Base-by-base conservation (phyloP, 495 filamentous ascomycete species). In the Rusavskia elegans region DNA sequence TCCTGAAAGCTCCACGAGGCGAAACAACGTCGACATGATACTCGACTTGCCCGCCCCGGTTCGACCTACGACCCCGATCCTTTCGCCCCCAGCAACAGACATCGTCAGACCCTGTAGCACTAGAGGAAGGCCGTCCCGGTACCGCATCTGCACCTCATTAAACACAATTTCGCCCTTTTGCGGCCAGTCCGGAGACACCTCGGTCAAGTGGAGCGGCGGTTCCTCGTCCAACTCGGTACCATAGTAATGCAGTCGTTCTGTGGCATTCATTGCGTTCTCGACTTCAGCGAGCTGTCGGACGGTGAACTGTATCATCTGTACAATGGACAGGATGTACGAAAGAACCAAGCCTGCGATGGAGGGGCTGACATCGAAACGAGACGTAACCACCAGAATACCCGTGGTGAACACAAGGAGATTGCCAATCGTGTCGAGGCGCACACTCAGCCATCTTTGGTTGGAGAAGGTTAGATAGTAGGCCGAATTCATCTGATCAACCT, bases 201-300 rank as follows among this genome's bases (percentile, higher is more conserved):
- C 74, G 14, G 62, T 64, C 1, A 83, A 76, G 57, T 87, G 81
- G 19, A 90, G 71, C 0, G 88, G 86, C 0, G 87, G 83, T 64
- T 98, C 92, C 61, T 93, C 81, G 53, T 94, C 88, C 2, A 98
- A 80, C 50, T 84, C 58, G 5, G 78, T 88, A 39, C 87, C 89
- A 61, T 98, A 98, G 68, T 92, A 86, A 64, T 87, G 76, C n/a
- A 98, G 73, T 29, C 92, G 84, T 63, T 98, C 90, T 3, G 90
- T 90, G 1, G 92, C 80, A 59, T 94, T 96, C 89, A 98, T 95
- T 62, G 85, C 83, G 70, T 95, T 96, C 64, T 98, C 92, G 20
- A 96, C 86, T 63, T 97, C 92, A 35, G 92, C 89, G 36, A 96
- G 76, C 67, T 97, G 92, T 37, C 90, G 79, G 19, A 97, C 85